Evolutionary conservation across 2,329 filamentous ascomycete species (phyloP).

Genomic region (Colletotrichum phormii): DNA sequence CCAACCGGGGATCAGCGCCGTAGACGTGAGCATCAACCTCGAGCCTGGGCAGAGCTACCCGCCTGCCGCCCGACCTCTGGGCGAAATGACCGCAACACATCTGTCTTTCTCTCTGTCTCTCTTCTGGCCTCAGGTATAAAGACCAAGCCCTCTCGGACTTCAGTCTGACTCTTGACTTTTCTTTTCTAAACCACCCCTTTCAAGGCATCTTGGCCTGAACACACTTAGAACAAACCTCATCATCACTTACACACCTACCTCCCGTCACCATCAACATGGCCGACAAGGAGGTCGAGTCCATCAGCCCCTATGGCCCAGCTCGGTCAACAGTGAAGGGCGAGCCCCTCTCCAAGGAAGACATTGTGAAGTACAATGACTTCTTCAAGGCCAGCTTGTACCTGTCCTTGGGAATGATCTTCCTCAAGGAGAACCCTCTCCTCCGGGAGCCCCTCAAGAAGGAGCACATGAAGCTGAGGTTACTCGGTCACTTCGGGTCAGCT

Average conservation of each 20-base stretch:
- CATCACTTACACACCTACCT: constrained; percentile 7
- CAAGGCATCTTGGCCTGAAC: constrained; percentile 43
- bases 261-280: constrained; percentile 29
- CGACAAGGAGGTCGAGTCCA: constrained; percentile 60
- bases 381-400: constrained; percentile 82
- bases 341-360: constrained; percentile 73
- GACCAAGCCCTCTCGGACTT: constrained; percentile 3
- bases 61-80: constrained; percentile 3
- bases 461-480: constrained; percentile 78
- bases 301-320: constrained; percentile 73
- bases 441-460: constrained; percentile 75
- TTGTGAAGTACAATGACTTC: constrained; percentile 77
- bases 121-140: constrained; percentile 17
- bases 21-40: constrained; percentile 6
- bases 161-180: not conserved
- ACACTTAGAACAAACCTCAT: not conserved
- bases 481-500: constrained; percentile 84
- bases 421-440: constrained; percentile 79
- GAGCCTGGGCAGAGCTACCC: constrained; percentile 7
- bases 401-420: constrained; percentile 83
- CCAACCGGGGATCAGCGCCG: constrained; percentile 17
- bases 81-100: not conserved
- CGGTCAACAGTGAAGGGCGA: constrained; percentile 72
- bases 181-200: constrained; percentile 9
- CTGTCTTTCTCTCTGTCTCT: not conserved